Base-by-base conservation (phyloP, 2,329 filamentous ascomycete genomes). In the Colletotrichum tabaci region DNA sequence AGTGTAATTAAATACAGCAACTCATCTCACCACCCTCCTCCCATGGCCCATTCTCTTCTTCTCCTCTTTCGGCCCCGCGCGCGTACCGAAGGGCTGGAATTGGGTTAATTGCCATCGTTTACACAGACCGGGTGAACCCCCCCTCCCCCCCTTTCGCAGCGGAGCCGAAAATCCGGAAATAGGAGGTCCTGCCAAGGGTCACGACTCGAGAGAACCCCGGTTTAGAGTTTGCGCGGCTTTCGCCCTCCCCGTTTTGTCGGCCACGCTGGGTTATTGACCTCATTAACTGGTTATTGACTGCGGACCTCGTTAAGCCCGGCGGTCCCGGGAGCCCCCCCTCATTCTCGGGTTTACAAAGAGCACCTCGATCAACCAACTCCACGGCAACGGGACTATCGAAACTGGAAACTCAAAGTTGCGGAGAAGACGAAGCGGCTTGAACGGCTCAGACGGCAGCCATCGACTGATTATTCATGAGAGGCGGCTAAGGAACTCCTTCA, bases 141-240 rank as follows among this genome's bases (percentile, higher is more conserved):
- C 26, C 26, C 23, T 26, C 30, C 1, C 8, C 8, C 30, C 52
- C 44, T n/a, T 26, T 60, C 44, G 58, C 61, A 40, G 69, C 69
- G 69, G 69, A 64, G 65, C 65, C 65, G 30, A 35, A 21, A 40
- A 40, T 60, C 53, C 60, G 44, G 64, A 64, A 68, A 71, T 68
- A 71, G 69, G 65, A 63, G 40, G 40, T 16, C 16, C 47, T 23
- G 65, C 40, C 65, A 61, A 56, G 69, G 69, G 60, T 68, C 69
- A 71, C 65, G 69, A 71, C 69, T 71, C 69, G 63, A 52, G 52
- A 46, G 30, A 57, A 23, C 26, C 38, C 16, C 40, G 7, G 8
- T 30, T 63, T 68, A 71, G 53, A 71, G 65, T 71, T 71, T 71
- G 53, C 65, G 69, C 65, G 50, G 52, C 60, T 52, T 55, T 71